These are phyloP conservation scores for Aspergillus panamensis DNA, from an alignment of 495 filamentous ascomycete genomes.

Conservation along the genomic window DNA sequence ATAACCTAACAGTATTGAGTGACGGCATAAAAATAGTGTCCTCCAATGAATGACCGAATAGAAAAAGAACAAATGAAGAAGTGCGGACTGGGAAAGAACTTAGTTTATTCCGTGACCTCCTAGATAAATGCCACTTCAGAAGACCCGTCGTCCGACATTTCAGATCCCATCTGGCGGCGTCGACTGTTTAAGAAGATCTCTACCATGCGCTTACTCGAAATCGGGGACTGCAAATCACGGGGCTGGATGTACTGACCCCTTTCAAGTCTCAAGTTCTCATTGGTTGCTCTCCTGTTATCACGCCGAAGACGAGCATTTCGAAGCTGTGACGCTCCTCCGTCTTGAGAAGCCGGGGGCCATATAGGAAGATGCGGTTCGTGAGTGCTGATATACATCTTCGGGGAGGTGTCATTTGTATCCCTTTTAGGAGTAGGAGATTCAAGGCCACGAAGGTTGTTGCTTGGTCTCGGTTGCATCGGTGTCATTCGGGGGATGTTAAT, in stretches of 20 bases:
- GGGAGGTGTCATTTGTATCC: slow-evolving; percentile 16
- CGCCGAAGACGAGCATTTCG: slow-evolving; percentile 31
- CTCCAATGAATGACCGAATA: too few relatives aligned
- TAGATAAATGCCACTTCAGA: slow-evolving; percentile 32
- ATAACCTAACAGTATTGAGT: too few relatives aligned
- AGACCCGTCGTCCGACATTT: slow-evolving; percentile 18
- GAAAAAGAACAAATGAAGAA: too few relatives aligned
- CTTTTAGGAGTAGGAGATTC: slow-evolving; percentile 37
- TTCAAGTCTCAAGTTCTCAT: slow-evolving; percentile 32
- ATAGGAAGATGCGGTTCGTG: slow-evolving; percentile 32
- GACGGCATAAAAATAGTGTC: too few relatives aligned
- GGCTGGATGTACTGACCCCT: slow-evolving; percentile 25
- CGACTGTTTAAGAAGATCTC: slow-evolving; percentile 57
- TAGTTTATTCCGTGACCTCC: not conserved
- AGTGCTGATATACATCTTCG: slow-evolving; percentile 31
- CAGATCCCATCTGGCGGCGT: slow-evolving; percentile 39
- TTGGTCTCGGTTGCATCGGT: slow-evolving; percentile 27
- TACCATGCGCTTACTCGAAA: slow-evolving; percentile 57
- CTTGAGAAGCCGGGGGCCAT: slow-evolving; percentile 30
- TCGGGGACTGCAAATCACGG: slow-evolving; percentile 25
- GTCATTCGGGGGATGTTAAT: slow-evolving; percentile 15
- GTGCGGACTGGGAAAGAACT: not conserved
- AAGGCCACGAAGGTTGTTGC: slow-evolving; percentile 22
- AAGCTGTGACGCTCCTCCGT: slow-evolving; percentile 26
- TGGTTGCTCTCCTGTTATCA: slow-evolving; percentile 26